These are phyloP conservation scores for Colletotrichum higginsianum DNA, from an alignment of 2,329 filamentous ascomycete genomes.

Conservation along the genomic window DNA sequence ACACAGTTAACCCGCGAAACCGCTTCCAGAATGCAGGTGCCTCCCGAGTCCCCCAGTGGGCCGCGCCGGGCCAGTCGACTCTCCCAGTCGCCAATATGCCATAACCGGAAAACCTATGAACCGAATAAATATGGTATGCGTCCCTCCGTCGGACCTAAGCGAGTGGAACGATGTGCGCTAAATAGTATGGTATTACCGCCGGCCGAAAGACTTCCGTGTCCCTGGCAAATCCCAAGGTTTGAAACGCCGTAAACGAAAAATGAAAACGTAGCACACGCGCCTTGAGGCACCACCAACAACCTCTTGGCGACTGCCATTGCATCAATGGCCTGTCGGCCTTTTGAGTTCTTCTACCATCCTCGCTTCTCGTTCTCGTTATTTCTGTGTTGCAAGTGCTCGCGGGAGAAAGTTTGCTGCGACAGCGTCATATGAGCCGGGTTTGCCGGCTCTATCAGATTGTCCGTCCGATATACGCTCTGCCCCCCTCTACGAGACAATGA, in stretches of 20 bases:
- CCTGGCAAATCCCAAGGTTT: constrained; percentile 8
- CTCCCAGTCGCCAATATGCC: constrained; percentile 20
- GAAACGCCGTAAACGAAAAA: constrained; percentile 12
- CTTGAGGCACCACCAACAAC: background rate
- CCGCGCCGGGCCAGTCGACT: constrained; percentile 23
- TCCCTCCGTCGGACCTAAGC: constrained; percentile 8
- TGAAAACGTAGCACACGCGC: background rate
- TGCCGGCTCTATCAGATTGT: background rate
- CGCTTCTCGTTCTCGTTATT: background rate
- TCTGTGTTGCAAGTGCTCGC: background rate
- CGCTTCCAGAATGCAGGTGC: constrained; percentile 18
- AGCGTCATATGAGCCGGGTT: constrained; percentile 29
- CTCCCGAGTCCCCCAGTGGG: constrained; percentile 17
- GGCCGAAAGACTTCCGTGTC: constrained; percentile 11
- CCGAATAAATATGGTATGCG: constrained; percentile 9
- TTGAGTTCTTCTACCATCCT: background rate
- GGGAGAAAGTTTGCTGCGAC: background rate
- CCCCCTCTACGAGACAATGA: constrained; percentile 73
- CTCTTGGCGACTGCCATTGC: background rate
- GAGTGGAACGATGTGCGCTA: constrained; percentile 37
- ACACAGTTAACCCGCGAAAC: constrained; percentile 20
- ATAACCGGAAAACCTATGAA: constrained; percentile 27
- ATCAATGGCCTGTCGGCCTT: background rate
- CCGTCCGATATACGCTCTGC: background rate
- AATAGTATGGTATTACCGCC: constrained; percentile 34